Evolutionary conservation across 768 basidiomycete genomes (phyloP), one percentile per base, ranked within the genome.

Genomic region (Crassisporium funariophilum): DNA sequence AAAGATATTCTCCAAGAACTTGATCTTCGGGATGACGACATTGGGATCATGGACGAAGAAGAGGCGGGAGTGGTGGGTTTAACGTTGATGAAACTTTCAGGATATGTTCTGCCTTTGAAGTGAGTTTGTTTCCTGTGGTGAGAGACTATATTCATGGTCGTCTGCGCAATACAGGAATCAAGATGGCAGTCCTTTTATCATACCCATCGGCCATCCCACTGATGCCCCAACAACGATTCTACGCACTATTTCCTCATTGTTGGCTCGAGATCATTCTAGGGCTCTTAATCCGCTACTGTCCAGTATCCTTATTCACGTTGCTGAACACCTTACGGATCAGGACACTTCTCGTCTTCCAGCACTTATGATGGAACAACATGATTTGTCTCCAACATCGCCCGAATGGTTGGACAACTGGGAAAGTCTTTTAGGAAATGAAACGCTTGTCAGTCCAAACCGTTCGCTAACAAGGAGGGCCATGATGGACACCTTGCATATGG

Each of bases 1-100:
- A 84, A 82, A 59, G 89, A 91, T 52, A 75, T 88, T 4, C 74
- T 88, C 11, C 83, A 86, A 54, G 86, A 88, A 52, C 73, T 85
- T 38, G 86, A 89, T 50, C 76, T 79, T 16, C 71, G 79, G 45
- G 83, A 83, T 9, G 86, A 89, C 27, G 76, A 76, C 12, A 58
- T 57, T 25, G 55, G 62, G 0, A 47, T 58, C 1, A 54, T 86
- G 55, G 84, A 86, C 42, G 82, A 86, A 47, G 84, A 88, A 53
- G 88, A 88, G 57, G 80, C 83, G 10, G 69, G 61, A 33, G 78
- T 83, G 21, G 72, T 88, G 7, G 86, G 86, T 0, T 75, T 81
- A 54, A 81, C 81, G 2, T 60, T 91, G 36, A 72, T 68, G 34
- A 75, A 81, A 46, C 71, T 90, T 9, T 76, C 76, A 13, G 74